Evolutionary conservation across 306 rosid species (phyloP), one percentile per base, ranked within the genome.

Genomic region (Lagenaria siceraria): DNA sequence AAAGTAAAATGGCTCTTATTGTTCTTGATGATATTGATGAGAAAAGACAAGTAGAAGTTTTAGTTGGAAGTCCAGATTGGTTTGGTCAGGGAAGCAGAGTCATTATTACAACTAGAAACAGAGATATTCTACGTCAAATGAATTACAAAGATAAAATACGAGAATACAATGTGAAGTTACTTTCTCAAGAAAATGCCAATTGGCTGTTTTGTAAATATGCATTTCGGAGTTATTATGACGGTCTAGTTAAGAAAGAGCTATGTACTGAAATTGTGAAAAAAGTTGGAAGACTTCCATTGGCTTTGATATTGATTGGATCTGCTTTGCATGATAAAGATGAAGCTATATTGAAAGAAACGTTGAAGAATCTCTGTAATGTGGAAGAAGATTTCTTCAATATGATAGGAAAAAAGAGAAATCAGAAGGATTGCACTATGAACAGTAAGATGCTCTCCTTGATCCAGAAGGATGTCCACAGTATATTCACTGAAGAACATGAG

Each of bases 231-330:
- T n/a, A 61, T 4, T 5, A 36, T 36, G 31, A 42, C 6, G 43
- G n/a, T 22, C 40, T 29, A 11, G 4, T 1, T 75, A 12, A n/a
- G 3, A 64, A 15, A 3, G 9, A 15, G 17, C 27, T 75, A 5
- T 19, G 33, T 10, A 42, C 10, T 2, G 12, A 29, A 21, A 74
- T 77, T 31, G 19, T 75, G 19, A 8, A 9, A 25, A 64, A 64
- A 42, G 58, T 65, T 19, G 8, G 24, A 18, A 76, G 81, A 5
- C 70, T 38, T 56, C 81, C 81, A 24, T 27, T 69, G 14, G 77
- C 81, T 55, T 29, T 55, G 25, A 0, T 0, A 8, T 8, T 10
- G 2, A 42, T 42, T 10, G 48, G 48, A 8, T 42, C 48, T 2
- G 11, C 11, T 25, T 12, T 59, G 6, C 27, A 25, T 25, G 15